Conservation (phyloP, 306 rosid genomes). For the Senna tora region DNA sequence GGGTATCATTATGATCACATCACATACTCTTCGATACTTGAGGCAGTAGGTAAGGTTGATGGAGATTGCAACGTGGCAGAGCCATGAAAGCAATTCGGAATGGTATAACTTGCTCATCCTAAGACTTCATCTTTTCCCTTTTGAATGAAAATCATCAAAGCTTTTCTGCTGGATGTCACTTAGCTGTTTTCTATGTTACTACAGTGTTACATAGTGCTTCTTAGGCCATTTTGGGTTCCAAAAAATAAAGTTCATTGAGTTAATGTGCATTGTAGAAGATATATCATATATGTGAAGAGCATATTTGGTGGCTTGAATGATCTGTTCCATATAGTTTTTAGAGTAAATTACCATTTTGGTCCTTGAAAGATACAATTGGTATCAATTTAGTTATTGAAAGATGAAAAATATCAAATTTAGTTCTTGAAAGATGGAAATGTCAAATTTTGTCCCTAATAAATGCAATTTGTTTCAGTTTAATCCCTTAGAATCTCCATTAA, state of each 20-base stretch:
- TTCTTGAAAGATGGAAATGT: too few species aligned
- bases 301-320: background rate
- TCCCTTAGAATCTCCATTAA: too few species aligned
- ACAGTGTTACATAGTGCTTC: background rate
- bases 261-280: background rate
- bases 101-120: background rate
- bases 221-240: slow-evolving; percentile 3
- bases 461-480: too few species aligned
- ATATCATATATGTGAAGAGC: background rate
- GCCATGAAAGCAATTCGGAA: slow-evolving; percentile 33
- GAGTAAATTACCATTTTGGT: too few species aligned
- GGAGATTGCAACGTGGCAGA: slow-evolving; percentile 43
- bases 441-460: too few species aligned
- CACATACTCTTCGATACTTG: slow-evolving; percentile 89
- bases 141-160: background rate
- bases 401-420: too few species aligned
- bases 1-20: slow-evolving; percentile 78
- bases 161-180: background rate
- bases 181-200: background rate
- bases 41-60: slow-evolving; percentile 95
- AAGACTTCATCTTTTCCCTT: slow-evolving; percentile 5
- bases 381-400: too few species aligned
- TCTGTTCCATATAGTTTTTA: background rate
- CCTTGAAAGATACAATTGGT: too few species aligned
- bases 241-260: background rate